Base-by-base conservation (phyloP, 2,329 filamentous ascomycete genomes). In the Microdochium trichocladiopsis region DNA sequence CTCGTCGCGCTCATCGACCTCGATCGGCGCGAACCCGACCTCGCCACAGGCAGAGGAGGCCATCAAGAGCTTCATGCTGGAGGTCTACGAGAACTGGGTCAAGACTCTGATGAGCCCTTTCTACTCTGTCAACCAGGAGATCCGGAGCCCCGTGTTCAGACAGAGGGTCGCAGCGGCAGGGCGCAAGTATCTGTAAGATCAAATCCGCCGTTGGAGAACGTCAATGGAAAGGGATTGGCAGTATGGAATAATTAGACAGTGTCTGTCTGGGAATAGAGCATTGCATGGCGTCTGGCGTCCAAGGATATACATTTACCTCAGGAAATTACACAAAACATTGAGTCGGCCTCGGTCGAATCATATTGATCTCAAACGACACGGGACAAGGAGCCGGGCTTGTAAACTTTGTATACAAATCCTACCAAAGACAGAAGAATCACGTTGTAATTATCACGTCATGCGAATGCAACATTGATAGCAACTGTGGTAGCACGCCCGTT, bases 51-150 rank as follows among this genome's bases (percentile, higher is more conserved):
- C 93, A 4, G 94, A 99, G 72, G 94, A 99, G 73, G 93, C 94
- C 4, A 88, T 97, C 61, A 85, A 90, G 66, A 90, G 90, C 70
- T 99, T 97, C 74, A 96, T 99, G 74, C 79, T 81, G 16, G 94
- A 99, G 66, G 88, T 96, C 12, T 97, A 96, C 72, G 94, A 99
- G 72, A 90, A 86, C 60, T 99, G 93, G 86, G 83, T 96, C 58
- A 99, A 99, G 78, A 89, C 92, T 12, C 84, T 92, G 53, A 97
- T 99, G 94, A 97, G 84, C 66, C 94, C 94, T 0, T 99, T 99
- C 69, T 97, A 96, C 74, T 79, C 80, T 51, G 83, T 87, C 52
- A 93, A 95, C 58, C 88, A 88, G 78, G 86, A 89, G 60, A 85
- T 99, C 50, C 84, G 79, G 65, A 97, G 92, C 69, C 88, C 90